A percentile compares a stretch with the other conserved stretches of the same genome.
These are phyloP conservation scores for Solanum sparsipilum DNA, from an alignment of 257 asterid genomes.

Conservation along the genomic window DNA sequence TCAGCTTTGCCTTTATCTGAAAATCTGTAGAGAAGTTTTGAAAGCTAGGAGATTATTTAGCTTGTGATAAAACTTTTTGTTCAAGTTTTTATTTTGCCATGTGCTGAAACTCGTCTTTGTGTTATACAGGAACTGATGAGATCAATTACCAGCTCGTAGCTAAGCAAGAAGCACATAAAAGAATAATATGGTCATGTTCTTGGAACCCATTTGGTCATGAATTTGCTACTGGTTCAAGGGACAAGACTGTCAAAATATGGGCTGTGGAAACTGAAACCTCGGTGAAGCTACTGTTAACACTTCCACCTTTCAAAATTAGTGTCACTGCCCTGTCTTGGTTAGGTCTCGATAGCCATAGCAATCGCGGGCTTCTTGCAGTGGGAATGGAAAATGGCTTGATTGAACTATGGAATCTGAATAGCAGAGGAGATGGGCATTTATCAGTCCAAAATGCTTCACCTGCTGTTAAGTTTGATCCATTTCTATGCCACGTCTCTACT, in stretches of 20 bases:
- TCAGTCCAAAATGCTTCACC: constrained; percentile 29
- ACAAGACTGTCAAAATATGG: constrained; percentile 89
- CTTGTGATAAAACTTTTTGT: not conserved
- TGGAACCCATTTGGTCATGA: constrained; percentile 82
- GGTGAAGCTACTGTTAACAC: constrained; percentile 42
- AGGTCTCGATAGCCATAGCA: constrained; percentile 37
- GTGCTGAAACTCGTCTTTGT: not conserved
- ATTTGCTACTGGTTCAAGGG: constrained; percentile 94
- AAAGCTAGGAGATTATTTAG: not conserved
- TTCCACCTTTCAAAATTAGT: constrained; percentile 69
- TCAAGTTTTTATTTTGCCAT: not conserved
- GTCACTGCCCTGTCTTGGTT: constrained; percentile 81
- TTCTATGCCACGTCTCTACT: constrained; percentile 67
- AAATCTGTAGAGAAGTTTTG: not conserved
- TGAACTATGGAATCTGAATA: constrained; percentile 62
- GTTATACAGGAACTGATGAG: constrained; percentile 43
- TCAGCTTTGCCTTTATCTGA: not conserved
- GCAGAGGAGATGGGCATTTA: constrained; percentile 3
- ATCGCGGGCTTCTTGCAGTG: constrained; percentile 60
- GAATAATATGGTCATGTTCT: constrained; percentile 93
- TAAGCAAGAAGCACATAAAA: constrained; percentile 81
- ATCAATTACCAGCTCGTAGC: constrained; percentile 37
- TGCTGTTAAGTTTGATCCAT: constrained; percentile 46
- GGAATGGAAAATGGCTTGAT: constrained; percentile 88
- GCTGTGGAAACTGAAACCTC: constrained; percentile 36